A percentile compares a stretch with the other conserved stretches of the same genome.
Conservation (phyloP, 208 protist genomes). For the Acanthamoeba royreba region DNA sequence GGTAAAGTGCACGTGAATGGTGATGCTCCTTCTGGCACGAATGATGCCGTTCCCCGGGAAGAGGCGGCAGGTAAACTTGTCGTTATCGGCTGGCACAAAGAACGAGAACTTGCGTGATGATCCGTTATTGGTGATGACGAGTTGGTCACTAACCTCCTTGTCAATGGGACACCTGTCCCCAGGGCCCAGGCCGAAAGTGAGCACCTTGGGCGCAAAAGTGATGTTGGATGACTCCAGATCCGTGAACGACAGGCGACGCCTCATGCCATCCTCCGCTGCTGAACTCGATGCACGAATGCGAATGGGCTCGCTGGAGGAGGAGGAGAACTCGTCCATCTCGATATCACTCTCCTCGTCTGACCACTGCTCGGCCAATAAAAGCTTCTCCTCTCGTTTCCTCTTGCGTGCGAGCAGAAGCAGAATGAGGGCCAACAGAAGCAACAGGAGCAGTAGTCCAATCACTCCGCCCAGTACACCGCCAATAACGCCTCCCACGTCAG, state of each 20-base stretch:
- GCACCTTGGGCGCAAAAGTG: not conserved
- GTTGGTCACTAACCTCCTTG: not conserved
- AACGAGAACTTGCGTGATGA: slow-evolving; percentile 19
- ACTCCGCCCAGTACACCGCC: not conserved
- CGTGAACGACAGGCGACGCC: not conserved
- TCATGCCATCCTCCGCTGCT: no score
- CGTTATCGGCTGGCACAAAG: slow-evolving; percentile 15
- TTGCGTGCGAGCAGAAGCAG: not conserved
- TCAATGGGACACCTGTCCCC: not conserved
- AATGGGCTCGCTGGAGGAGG: no score
- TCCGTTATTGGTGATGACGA: slow-evolving; percentile 7
- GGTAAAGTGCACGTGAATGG: not conserved
- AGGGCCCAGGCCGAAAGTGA: not conserved
- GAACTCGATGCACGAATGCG: no score
- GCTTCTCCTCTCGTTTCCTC: not conserved
- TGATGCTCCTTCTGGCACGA: not conserved
- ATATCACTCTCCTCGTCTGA: not conserved
- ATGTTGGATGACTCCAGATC: not conserved
- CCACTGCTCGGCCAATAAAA: slow-evolving; percentile 14
- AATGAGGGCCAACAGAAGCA: not conserved
- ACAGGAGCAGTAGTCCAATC: not conserved
- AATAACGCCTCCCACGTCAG: not conserved
- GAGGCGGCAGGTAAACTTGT: slow-evolving; percentile 6
- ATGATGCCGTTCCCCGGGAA: not conserved
- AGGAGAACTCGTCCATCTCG: not conserved